Percentiles rank a stretch among this genome's conserved stretches.
Conservation (phyloP, 2,329 filamentous ascomycete genomes). For the Colletotrichum liriopes region DNA sequence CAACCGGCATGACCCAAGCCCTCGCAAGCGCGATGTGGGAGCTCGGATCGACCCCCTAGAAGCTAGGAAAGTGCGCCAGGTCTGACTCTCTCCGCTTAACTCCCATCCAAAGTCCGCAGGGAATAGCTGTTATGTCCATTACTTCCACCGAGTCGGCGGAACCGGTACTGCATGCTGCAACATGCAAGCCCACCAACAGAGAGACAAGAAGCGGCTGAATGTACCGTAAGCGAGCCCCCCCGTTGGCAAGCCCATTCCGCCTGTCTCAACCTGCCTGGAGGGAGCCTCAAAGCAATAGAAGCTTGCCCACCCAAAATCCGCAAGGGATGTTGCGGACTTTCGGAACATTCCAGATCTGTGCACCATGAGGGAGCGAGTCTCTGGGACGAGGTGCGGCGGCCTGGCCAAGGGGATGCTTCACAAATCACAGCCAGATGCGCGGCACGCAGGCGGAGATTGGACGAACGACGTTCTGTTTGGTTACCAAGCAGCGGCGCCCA, state of each 20-base stretch:
- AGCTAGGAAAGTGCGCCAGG: constrained; percentile 12
- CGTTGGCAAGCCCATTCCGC: not conserved
- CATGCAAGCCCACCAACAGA: constrained; percentile 12
- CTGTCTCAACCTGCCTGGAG: not conserved
- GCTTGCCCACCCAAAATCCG: not conserved
- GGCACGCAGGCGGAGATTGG: constrained; percentile 37
- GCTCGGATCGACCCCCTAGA: constrained; percentile 26
- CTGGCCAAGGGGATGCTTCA: not conserved
- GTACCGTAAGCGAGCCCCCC: constrained; percentile 23
- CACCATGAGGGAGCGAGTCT: not conserved
- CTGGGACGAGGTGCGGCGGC: constrained; percentile 12
- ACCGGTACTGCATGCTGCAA: constrained; percentile 26
- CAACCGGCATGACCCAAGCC: not conserved
- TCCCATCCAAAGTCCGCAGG: constrained; percentile 35
- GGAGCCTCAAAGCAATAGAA: constrained; percentile 26
- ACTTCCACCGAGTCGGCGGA: constrained; percentile 40
- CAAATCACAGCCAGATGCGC: not conserved
- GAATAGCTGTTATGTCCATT: constrained; percentile 19
- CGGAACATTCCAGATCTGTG: constrained; percentile 26
- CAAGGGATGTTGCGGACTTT: constrained; percentile 38
- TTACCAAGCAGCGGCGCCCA: constrained; percentile 39
- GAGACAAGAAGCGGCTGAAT: constrained; percentile 16
- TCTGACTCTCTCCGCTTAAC: constrained; percentile 21
- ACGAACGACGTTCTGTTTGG: constrained; percentile 3
- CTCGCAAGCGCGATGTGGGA: constrained; percentile 12